These are phyloP conservation scores for Hyaloperonospora brassicae DNA, from an alignment of 352 stramenopile genomes.

Conservation along the genomic window DNA sequence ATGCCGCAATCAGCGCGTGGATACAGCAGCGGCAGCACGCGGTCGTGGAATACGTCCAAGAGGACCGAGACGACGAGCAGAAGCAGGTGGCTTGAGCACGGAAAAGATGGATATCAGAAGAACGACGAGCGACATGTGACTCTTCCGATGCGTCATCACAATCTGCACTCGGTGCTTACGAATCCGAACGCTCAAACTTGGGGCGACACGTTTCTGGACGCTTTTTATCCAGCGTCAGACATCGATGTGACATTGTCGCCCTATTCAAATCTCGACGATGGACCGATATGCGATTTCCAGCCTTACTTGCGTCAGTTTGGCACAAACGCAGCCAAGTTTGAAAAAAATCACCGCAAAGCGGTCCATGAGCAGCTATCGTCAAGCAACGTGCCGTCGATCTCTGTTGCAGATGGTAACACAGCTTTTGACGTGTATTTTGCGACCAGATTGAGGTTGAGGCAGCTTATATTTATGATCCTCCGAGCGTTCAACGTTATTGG, in stretches of 20 bases:
- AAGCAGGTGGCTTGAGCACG: conserved; percentile 10
- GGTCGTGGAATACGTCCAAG: conserved; percentile 12
- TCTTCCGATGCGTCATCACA: conserved; percentile 64
- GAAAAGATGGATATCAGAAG: conserved; percentile 16
- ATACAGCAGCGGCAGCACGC: conserved; percentile 24
- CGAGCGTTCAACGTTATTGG: not conserved
- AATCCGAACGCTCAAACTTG: conserved; percentile 71
- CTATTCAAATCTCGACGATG: conserved; percentile 53
- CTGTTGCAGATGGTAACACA: conserved; percentile 55
- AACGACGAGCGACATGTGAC: conserved; percentile 62
- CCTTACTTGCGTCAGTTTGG: conserved; percentile 68
- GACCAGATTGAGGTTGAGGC: not conserved
- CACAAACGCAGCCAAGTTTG: conserved; percentile 52
- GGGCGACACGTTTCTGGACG: conserved; percentile 60
- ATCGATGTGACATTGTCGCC: conserved; percentile 58
- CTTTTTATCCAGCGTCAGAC: conserved; percentile 61
- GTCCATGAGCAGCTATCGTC: conserved; percentile 80
- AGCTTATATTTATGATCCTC: not conserved
- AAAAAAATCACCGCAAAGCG: conserved; percentile 67
- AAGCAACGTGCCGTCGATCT: conserved; percentile 72
- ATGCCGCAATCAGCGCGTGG: conserved; percentile 31
- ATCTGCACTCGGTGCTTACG: conserved; percentile 78
- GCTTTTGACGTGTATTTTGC: not conserved
- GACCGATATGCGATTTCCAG: conserved; percentile 65
- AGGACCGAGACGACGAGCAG: conserved; percentile 21